These are phyloP conservation scores for Ceratobasidium papillatum DNA, from an alignment of 1,284 basidiomycete species.

Conservation along the genomic window DNA sequence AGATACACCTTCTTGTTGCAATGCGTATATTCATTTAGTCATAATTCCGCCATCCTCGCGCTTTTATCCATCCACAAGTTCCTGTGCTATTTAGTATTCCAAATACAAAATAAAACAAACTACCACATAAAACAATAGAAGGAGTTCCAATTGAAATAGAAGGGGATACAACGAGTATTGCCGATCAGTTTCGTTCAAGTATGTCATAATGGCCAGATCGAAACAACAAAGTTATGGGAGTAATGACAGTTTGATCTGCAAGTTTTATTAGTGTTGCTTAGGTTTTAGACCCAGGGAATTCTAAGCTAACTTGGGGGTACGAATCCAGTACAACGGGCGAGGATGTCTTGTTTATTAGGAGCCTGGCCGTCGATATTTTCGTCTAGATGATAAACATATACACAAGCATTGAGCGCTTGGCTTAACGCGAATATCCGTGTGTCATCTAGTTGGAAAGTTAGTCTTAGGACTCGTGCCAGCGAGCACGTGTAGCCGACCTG, in stretches of 20 bases:
- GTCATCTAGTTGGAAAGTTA: constrained; percentile 1
- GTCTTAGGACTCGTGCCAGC: no score
- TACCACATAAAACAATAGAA: not conserved
- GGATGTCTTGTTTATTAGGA: constrained; percentile 21
- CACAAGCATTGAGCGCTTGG: constrained; percentile 16
- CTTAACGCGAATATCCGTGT: constrained; percentile 34
- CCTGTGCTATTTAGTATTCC: no score
- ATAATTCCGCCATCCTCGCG: no score
- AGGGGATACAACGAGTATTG: not conserved
- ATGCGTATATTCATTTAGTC: no score
- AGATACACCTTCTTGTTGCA: no score
- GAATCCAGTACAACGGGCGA: constrained; percentile 16
- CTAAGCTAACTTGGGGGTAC: constrained; percentile 16
- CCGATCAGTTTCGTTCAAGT: constrained; percentile 18
- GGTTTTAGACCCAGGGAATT: not conserved
- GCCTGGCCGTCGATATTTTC: constrained; percentile 29
- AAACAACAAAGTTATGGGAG: constrained; percentile 29
- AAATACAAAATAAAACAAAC: constrained; percentile 12
- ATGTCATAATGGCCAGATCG: constrained; percentile 37
- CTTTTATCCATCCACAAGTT: no score
- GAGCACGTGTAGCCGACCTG: not conserved
- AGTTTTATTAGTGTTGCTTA: not conserved
- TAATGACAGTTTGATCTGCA: not conserved
- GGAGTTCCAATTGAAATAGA: constrained; percentile 10
- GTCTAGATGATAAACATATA: constrained; percentile 33